phyloP scores from a whole-genome alignment of 306 rosid species.

The Dicorynia guianensis region DNA sequence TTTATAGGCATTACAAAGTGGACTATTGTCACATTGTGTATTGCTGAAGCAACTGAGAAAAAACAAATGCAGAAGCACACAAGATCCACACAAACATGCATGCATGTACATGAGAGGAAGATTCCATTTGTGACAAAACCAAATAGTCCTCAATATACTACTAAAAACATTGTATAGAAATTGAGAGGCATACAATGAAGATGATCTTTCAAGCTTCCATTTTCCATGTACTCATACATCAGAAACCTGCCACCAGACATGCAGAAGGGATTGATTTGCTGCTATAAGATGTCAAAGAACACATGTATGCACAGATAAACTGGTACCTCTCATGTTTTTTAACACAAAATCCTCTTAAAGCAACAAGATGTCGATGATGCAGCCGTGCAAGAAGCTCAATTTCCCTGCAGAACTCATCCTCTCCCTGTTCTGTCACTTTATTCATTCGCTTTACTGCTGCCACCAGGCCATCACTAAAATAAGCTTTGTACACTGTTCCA shows the following conservation, averaged over 20 bases:
- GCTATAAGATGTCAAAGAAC: conserved; percentile 39
- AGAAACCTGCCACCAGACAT: conserved; percentile 78
- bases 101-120: not conserved
- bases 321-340: conserved; percentile 81
- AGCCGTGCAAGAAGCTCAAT: conserved; percentile 91
- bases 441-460: conserved; percentile 90
- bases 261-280: conserved; percentile 40
- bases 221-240: conserved; percentile 92
- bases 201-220: conserved; percentile 99
- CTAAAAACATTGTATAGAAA: conserved; percentile 36
- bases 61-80: conserved; percentile 37
- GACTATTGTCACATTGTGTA: not conserved
- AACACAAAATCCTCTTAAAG: conserved; percentile 85
- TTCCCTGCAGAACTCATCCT: conserved; percentile 90
- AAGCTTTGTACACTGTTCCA: conserved; percentile 93
- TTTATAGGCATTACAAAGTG: conserved; percentile 3
- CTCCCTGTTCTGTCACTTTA: conserved; percentile 86
- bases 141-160: conserved; percentile 25
- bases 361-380: conserved; percentile 97
- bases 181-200: conserved; percentile 84
- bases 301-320: conserved; percentile 33
- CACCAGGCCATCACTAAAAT: conserved; percentile 75
- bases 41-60: conserved; percentile 15
- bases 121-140: conserved; percentile 20
- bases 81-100: conserved; percentile 31